Evolutionary conservation across 2,329 filamentous ascomycete genomes (phyloP).

Genomic region (Penicillium sp.): DNA sequence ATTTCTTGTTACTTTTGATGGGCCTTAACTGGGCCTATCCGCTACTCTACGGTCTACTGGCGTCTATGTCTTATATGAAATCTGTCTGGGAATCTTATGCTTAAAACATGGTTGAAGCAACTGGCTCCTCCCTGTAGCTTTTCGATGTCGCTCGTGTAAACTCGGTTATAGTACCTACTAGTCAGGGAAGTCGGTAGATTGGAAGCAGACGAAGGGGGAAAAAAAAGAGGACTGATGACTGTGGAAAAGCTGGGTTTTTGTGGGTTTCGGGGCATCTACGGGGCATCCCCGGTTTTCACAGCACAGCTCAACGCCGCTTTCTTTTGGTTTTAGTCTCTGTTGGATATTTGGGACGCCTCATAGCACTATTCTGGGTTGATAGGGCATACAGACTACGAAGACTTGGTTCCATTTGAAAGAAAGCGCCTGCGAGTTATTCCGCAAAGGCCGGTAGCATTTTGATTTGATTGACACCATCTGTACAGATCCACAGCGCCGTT

Average conservation of each 20-base stretch:
- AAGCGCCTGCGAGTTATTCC: background rate
- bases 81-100: background rate
- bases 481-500: constrained; percentile 1
- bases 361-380: no score
- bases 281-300: background rate
- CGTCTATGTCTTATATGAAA: background rate
- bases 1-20: background rate
- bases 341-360: background rate
- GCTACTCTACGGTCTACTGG: constrained; percentile 2
- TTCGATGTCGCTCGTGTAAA: background rate
- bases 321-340: background rate
- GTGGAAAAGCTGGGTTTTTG: background rate
- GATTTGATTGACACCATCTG: background rate
- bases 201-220: background rate
- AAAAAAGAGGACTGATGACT: background rate
- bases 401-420: background rate
- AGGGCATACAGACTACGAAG: background rate
- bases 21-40: background rate
- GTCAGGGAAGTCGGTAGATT: no score
- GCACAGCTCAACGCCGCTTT: background rate
- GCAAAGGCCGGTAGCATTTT: background rate
- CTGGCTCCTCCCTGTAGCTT: background rate
- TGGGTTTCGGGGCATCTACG: background rate
- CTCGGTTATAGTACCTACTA: background rate
- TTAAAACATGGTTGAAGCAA: constrained; percentile 1